Base-by-base conservation (phyloP, 331 rosid genomes). In the Rosa hybrid region DNA sequence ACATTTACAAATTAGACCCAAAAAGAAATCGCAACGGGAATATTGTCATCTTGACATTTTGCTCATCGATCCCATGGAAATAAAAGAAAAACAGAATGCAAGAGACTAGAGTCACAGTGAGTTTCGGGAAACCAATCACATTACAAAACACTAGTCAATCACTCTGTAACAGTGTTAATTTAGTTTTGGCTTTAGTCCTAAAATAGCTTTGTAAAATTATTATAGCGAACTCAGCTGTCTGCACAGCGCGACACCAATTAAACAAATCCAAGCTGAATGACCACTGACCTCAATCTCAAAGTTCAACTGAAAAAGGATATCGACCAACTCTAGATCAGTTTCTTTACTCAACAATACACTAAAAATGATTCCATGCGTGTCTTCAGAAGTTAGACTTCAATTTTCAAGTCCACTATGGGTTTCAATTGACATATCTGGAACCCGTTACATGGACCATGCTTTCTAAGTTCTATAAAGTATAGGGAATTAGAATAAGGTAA, bases 391-490 rank as follows among this genome's bases (percentile, higher is more conserved):
- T 74, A 8, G 27, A 75, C 42, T 41, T 75, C 56, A 59, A n/a
- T 57, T 10, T 39, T n/a, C 7, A 14, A 11, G 1, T 65, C 79
- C 27, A 18, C 59, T 14, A 34, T 25, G 30, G 41, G 20, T 59
- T 86, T 76, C 57, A 76, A 64, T 46, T 77, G 57, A 53, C 10
- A 48, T 45, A 45, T 38, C 65, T 53, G 5, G 13, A 21, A 64
- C 45, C 16, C 21, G 39, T 39, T 46, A 25, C 41, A 44, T 25
- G n/a, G 16, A 39, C 16, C 16, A 75, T 13, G 69, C 10, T 20
- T 74, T 53, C 25, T 44, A 16, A 17, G 50, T 75, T 76, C 2
- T 12, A 45, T 45, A 45, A 5, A 14, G 45, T 65, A 27, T 0
- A 12, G n/a, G 60, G 21, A 14, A 50, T 3, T 3, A 3, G 54